A percentile compares a stretch with the other conserved stretches of the same genome.
These are phyloP conservation scores for Kluyveromyces sp. DNA, from an alignment of 1,139 yeast genomes.

Conservation along the genomic window DNA sequence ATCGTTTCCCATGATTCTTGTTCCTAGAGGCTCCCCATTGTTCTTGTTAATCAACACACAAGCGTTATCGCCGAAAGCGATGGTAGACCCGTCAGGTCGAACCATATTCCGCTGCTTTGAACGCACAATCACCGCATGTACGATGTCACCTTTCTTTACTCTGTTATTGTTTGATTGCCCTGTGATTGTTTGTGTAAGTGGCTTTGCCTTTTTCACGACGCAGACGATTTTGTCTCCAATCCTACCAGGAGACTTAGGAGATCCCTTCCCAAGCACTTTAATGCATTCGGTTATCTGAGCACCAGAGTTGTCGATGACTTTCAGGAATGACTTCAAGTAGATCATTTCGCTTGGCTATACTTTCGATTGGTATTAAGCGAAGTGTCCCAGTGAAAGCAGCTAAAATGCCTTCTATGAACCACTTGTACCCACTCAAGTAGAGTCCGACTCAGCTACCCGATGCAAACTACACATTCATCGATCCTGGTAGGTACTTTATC, in stretches of 20 bases:
- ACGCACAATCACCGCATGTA: slow-evolving; percentile 92
- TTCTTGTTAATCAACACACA: slow-evolving; percentile 87
- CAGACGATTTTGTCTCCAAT: slow-evolving; percentile 92
- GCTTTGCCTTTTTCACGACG: slow-evolving; percentile 88
- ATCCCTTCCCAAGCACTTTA: slow-evolving; percentile 81
- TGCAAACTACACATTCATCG: too few species aligned
- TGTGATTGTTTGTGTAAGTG: slow-evolving; percentile 53
- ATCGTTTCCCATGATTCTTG: slow-evolving; percentile 68
- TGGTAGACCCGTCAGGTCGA: slow-evolving; percentile 80
- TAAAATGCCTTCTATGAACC: background rate
- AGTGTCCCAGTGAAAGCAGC: too few species aligned
- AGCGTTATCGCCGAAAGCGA: slow-evolving; percentile 92
- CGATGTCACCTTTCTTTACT: slow-evolving; percentile 91
- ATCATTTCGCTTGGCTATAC: slow-evolving; percentile 44
- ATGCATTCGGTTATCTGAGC: slow-evolving; percentile 94
- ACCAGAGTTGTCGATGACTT: slow-evolving; percentile 91
- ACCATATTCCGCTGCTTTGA: slow-evolving; percentile 72
- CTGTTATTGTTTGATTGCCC: slow-evolving; percentile 69
- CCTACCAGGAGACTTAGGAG: slow-evolving; percentile 74
- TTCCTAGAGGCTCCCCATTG: slow-evolving; percentile 89
- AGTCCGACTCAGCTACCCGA: too few species aligned
- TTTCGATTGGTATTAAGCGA: too few species aligned
- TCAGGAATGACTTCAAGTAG: slow-evolving; percentile 78
- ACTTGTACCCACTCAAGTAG: too few species aligned
- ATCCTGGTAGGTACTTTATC: too few species aligned